phyloP scores from a whole-genome alignment of 1,284 basidiomycete species.

The Phellopilus nigrolimitatus region DNA sequence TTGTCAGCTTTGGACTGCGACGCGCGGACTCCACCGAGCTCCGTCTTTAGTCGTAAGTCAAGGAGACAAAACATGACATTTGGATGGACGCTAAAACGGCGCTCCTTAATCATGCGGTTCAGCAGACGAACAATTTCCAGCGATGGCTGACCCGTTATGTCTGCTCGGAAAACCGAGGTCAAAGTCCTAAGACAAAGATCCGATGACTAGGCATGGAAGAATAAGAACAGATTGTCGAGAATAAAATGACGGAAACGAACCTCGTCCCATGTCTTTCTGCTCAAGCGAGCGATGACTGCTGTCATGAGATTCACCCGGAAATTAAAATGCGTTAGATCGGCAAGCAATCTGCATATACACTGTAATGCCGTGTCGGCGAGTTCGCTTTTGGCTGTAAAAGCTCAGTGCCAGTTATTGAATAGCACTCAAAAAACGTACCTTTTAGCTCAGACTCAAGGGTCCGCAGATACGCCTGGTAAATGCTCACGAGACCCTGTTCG shows the following conservation, averaged over 20 bases:
- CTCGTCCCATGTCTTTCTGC: conserved; percentile 83
- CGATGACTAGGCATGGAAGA: conserved; percentile 52
- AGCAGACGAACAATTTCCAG: conserved; percentile 88
- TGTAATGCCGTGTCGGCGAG: conserved; percentile 71
- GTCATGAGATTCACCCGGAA: conserved; percentile 92
- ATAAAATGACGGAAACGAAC: conserved; percentile 39
- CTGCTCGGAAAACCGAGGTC: conserved; percentile 76
- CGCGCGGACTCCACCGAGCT: conserved; percentile 72
- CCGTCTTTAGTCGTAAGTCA: conserved; percentile 83
- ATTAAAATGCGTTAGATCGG: conserved; percentile 93
- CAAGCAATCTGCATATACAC: conserved; percentile 84
- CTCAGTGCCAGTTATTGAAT: conserved; percentile 22
- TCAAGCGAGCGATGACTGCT: conserved; percentile 79
- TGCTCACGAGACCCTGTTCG: conserved; percentile 90
- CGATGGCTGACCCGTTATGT: conserved; percentile 75
- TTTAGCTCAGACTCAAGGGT: conserved; percentile 84
- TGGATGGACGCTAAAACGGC: conserved; percentile 85
- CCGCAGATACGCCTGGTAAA: conserved; percentile 88
- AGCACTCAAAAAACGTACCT: conserved; percentile 40
- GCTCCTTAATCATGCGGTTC: conserved; percentile 96
- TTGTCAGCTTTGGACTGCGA: conserved; percentile 64
- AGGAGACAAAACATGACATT: conserved; percentile 84
- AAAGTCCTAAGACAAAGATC: conserved; percentile 80
- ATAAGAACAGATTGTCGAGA: conserved; percentile 2
- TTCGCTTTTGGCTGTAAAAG: conserved; percentile 58